These are phyloP conservation scores for Fraxinus nigra DNA, from an alignment of 305 asterid genomes.

Conservation along the genomic window DNA sequence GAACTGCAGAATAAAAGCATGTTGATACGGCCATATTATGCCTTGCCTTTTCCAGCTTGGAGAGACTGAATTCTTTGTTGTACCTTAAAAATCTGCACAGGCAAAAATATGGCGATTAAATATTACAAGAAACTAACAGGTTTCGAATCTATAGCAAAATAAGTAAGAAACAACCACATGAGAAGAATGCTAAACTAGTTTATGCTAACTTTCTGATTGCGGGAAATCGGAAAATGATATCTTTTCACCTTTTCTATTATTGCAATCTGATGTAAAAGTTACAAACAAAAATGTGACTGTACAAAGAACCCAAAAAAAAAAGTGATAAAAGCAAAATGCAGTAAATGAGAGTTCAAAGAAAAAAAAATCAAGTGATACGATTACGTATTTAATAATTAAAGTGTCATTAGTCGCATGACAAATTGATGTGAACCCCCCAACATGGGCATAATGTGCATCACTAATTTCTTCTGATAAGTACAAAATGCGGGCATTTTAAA, in stretches of 20 bases:
- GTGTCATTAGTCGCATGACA: neutral
- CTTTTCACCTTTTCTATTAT: neutral
- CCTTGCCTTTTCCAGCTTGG: slow-evolving; percentile 85
- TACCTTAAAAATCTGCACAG: slow-evolving; percentile 58
- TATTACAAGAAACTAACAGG: neutral
- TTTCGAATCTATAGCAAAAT: neutral
- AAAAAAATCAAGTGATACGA: neutral
- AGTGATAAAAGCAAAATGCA: neutral
- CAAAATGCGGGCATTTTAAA: neutral
- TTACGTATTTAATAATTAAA: neutral
- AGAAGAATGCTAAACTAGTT: neutral
- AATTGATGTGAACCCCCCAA: neutral
- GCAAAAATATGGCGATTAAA: neutral
- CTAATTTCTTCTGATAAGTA: neutral
- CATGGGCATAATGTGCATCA: neutral
- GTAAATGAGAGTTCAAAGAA: neutral
- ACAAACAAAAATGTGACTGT: neutral
- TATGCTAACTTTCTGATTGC: neutral
- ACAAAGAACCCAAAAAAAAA: neutral
- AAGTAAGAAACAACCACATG: neutral
- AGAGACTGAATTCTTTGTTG: slow-evolving; percentile 78
- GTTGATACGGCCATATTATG: slow-evolving; percentile 30
- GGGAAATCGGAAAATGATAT: neutral
- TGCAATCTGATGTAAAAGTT: neutral
- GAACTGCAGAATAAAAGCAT: slow-evolving; percentile 11